These are phyloP conservation scores for Zalaria sp. DNA, from an alignment of 2,329 filamentous ascomycete species.

Conservation along the genomic window DNA sequence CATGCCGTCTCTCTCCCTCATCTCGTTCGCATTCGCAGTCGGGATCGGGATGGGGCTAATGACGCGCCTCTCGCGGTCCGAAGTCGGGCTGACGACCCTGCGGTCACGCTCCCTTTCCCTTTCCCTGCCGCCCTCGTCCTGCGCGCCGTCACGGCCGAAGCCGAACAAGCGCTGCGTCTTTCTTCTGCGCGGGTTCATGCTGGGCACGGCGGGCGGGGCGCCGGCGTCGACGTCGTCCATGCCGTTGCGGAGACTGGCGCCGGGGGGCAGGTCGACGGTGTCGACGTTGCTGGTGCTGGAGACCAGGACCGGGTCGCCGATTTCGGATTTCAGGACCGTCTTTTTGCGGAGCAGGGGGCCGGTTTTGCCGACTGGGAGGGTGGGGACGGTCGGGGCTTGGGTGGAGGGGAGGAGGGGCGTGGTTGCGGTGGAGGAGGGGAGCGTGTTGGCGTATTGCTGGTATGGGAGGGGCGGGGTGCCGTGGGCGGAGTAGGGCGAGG, in stretches of 20 bases:
- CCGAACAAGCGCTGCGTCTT: slow-evolving; percentile 23
- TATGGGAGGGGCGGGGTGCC: slow-evolving; percentile 30
- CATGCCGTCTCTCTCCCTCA: too few species aligned
- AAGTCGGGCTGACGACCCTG: too few species aligned
- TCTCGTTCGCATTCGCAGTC: too few species aligned
- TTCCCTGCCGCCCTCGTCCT: background rate
- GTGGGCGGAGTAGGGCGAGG: slow-evolving; percentile 34
- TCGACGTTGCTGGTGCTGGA: slow-evolving; percentile 44
- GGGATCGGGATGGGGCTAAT: too few species aligned
- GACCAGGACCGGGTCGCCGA: slow-evolving; percentile 44
- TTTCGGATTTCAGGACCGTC: slow-evolving; percentile 44
- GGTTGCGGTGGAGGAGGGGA: too few species aligned
- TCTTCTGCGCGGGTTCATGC: slow-evolving; percentile 45
- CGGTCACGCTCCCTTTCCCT: too few species aligned
- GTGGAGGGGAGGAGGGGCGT: slow-evolving; percentile 21
- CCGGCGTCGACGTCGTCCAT: slow-evolving; percentile 21
- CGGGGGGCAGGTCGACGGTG: slow-evolving; percentile 41
- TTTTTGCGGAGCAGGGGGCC: slow-evolving; percentile 34
- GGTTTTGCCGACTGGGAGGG: background rate
- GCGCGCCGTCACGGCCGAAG: slow-evolving; percentile 3
- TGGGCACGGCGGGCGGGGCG: slow-evolving; percentile 35
- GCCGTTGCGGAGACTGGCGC: slow-evolving; percentile 40
- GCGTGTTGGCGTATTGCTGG: too few species aligned
- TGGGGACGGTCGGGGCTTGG: slow-evolving; percentile 38
- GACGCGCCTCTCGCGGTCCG: too few species aligned